Evolutionary conservation across 2,329 filamentous ascomycete species (phyloP).

Genomic region (Fusarium sublunatum): DNA sequence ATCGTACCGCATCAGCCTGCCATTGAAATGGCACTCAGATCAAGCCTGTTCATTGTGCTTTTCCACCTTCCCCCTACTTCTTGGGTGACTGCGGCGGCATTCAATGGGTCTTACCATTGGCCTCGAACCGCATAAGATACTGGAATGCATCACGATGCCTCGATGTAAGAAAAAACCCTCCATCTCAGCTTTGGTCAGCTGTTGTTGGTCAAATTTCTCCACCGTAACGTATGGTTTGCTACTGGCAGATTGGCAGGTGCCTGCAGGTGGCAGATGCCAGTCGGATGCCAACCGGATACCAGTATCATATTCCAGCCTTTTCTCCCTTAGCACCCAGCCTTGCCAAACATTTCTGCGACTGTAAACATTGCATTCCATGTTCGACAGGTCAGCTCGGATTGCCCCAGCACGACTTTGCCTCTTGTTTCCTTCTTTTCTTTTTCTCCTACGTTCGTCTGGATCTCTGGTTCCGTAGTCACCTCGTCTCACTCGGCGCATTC

Average conservation of each 20-base stretch:
- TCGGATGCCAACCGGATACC: conserved; percentile 35
- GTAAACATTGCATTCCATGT: conserved; percentile 50
- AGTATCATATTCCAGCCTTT: conserved; percentile 33
- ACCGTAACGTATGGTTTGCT: conserved; percentile 18
- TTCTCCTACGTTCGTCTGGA: conserved; percentile 17
- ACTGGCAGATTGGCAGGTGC: conserved; percentile 33
- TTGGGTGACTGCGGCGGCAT: conserved; percentile 10
- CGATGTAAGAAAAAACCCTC: conserved; percentile 17
- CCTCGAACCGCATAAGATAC: conserved; percentile 18
- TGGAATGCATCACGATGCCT: conserved; percentile 48
- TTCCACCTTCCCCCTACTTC: conserved; percentile 27
- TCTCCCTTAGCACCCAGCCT: conserved; percentile 44
- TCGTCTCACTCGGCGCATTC: conserved; percentile 12
- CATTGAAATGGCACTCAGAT: conserved; percentile 1
- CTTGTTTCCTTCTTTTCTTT: conserved; percentile 34
- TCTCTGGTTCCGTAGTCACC: conserved; percentile 22
- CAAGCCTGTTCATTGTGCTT: conserved; percentile 4
- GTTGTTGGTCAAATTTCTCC: conserved; percentile 30
- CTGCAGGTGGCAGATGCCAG: conserved; percentile 41
- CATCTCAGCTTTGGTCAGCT: conserved; percentile 27
- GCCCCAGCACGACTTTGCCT: conserved; percentile 29
- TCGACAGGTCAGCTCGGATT: conserved; percentile 15
- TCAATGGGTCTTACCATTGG: conserved; percentile 16
- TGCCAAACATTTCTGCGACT: conserved; percentile 39
- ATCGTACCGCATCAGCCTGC: not conserved